phyloP scores from a whole-genome alignment of 768 basidiomycete species.

The Lactarius deliciosus region DNA sequence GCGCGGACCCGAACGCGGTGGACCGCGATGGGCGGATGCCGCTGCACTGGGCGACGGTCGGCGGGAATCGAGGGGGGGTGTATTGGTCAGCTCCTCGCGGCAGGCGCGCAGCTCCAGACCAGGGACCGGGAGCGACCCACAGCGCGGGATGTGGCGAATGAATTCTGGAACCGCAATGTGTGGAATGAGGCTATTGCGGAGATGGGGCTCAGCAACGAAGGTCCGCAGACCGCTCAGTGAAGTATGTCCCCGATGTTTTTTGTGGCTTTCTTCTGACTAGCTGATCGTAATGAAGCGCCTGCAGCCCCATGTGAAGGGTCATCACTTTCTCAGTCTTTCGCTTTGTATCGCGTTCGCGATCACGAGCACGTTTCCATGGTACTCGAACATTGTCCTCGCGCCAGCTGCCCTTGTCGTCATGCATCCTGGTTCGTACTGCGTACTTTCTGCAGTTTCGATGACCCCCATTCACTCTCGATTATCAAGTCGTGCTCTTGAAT shows the following conservation, averaged over 20 bases:
- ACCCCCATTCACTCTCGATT: neutral
- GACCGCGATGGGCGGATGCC: no score
- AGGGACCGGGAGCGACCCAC: conserved; percentile 82
- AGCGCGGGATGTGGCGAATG: conserved; percentile 89
- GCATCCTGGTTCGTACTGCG: neutral
- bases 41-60: no score
- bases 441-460: neutral
- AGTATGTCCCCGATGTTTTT: conserved; percentile 39
- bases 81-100: no score
- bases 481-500: neutral
- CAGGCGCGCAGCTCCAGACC: conserved; percentile 53
- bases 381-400: neutral
- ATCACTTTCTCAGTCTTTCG: neutral
- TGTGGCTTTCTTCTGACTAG: no score
- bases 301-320: conserved; percentile 12
- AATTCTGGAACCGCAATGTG: conserved; percentile 72
- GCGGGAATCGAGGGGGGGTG: no score
- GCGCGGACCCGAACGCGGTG: no score
- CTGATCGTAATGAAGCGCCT: neutral
- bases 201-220: conserved; percentile 71
- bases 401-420: neutral
- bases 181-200: conserved; percentile 87
- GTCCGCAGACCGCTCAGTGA: conserved; percentile 68
- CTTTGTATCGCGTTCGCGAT: conserved; percentile 11
- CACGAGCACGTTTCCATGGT: conserved; percentile 13